phyloP scores from a whole-genome alignment of 2,329 filamentous ascomycete genomes.

The Cercospora citrullina region DNA sequence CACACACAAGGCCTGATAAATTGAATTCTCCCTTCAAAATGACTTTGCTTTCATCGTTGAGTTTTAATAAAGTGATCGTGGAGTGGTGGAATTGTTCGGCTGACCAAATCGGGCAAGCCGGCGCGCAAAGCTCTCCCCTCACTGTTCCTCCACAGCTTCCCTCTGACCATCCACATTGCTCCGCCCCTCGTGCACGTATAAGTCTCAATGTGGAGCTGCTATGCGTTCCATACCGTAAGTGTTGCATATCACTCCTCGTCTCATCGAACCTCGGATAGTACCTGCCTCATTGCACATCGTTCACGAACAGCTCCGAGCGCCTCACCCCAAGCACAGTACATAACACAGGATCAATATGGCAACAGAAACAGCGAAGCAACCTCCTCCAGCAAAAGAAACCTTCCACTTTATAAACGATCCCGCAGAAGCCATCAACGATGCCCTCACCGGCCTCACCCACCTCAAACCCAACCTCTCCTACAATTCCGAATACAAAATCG shows the following conservation, averaged over 20 bases:
- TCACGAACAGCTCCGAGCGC: not conserved
- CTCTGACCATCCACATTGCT: slow-evolving; percentile 5
- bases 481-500: slow-evolving; percentile 40
- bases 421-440: slow-evolving; percentile 40
- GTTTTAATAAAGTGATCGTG: not conserved
- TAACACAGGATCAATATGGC: slow-evolving; percentile 23
- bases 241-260: not conserved
- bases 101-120: slow-evolving; percentile 16
- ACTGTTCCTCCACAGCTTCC: slow-evolving; percentile 14
- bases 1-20: not conserved
- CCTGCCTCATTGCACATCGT: not conserved
- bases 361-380: slow-evolving; percentile 27
- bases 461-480: slow-evolving; percentile 40
- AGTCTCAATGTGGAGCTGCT: slow-evolving; percentile 2
- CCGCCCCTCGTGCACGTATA: slow-evolving; percentile 7
- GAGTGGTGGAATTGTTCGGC: slow-evolving; percentile 3
- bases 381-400: slow-evolving; percentile 36
- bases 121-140: not conserved
- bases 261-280: not conserved
- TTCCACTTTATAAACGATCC: slow-evolving; percentile 43
- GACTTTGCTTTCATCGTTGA: not conserved
- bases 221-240: slow-evolving; percentile 2
- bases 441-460: slow-evolving; percentile 38
- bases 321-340: not conserved
- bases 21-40: not conserved